Evolutionary conservation across 768 basidiomycete species (phyloP).

Genomic region (Clathrus columnatus): DNA sequence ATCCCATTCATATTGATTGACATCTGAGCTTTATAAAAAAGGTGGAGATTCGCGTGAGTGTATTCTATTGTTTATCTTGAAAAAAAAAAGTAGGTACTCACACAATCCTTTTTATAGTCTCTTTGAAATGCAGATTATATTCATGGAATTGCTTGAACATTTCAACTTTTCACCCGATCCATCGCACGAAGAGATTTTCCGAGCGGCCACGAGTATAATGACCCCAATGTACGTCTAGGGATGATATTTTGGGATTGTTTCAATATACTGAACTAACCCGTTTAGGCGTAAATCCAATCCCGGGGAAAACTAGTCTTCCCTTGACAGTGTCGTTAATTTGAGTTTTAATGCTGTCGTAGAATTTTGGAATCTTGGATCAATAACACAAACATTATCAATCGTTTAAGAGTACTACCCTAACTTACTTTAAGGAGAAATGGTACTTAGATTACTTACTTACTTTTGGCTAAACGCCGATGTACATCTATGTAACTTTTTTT

Average conservation of each 20-base stretch:
- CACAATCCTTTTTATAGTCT: neutral
- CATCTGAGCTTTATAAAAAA: neutral
- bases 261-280: neutral
- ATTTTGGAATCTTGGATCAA: too few species aligned
- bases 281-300: neutral
- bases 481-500: too few species aligned
- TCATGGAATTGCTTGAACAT: neutral
- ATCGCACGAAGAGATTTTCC: slow-evolving; percentile 17
- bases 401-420: too few species aligned
- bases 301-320: neutral
- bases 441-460: too few species aligned
- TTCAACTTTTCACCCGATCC: neutral
- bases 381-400: too few species aligned
- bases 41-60: slow-evolving; percentile 17
- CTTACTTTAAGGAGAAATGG: too few species aligned
- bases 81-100: neutral
- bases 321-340: neutral
- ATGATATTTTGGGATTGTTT: neutral
- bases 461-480: too few species aligned
- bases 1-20: neutral
- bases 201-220: slow-evolving; percentile 24
- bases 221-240: slow-evolving; percentile 21
- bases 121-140: neutral
- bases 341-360: too few species aligned
- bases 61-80: neutral